Conservation (phyloP, 148 eudicot species). For the Mesembryanthemum crystallinum region DNA sequence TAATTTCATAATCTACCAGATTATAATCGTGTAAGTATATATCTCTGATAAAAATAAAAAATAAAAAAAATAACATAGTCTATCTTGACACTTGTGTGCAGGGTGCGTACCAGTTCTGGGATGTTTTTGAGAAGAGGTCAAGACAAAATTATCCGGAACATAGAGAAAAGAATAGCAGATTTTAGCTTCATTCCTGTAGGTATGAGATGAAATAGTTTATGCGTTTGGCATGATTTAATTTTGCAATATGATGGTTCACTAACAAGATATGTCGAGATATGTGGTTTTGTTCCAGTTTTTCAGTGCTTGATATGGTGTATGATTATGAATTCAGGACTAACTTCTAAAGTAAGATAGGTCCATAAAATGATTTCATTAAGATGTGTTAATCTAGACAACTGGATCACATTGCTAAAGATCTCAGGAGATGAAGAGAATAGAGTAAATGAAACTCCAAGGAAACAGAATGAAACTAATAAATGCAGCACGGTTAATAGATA, state of each 20-base stretch:
- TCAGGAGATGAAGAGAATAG: background rate
- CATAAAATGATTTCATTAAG: background rate
- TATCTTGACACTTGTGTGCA: slow-evolving; percentile 30
- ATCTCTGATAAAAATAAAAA: slow-evolving; percentile 2
- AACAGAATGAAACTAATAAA: background rate
- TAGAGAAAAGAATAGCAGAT: slow-evolving; percentile 87
- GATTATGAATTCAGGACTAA: background rate
- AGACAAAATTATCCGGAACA: slow-evolving; percentile 61
- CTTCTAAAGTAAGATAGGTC: background rate
- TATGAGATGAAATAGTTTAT: slow-evolving; percentile 29
- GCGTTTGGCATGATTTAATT: background rate
- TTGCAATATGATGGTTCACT: background rate
- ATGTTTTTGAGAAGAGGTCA: slow-evolving; percentile 76
- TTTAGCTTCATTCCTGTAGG: slow-evolving; percentile 87
- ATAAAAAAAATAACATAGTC: background rate
- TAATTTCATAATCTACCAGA: background rate
- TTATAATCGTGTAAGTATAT: background rate
- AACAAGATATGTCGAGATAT: background rate
- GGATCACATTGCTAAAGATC: background rate
- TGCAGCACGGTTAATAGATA: background rate
- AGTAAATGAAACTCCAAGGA: background rate
- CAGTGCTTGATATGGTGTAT: background rate
- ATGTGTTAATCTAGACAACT: background rate
- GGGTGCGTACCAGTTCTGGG: slow-evolving; percentile 99
- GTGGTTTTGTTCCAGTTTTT: background rate